These are phyloP conservation scores for Sporormia fimetaria DNA, from an alignment of 495 filamentous ascomycete species.

Conservation along the genomic window DNA sequence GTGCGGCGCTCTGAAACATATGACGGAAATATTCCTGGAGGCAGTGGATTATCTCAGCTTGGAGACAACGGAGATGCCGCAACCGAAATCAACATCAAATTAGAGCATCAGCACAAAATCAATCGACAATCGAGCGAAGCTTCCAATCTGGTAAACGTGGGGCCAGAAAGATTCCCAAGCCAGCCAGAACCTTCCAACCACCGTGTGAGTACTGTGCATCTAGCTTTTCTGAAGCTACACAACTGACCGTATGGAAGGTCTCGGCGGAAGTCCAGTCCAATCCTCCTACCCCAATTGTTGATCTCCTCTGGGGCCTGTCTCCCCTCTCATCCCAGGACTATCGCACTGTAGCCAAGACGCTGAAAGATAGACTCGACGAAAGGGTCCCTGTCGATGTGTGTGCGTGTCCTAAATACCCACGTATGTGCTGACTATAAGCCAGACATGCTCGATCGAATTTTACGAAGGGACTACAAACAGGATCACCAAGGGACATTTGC, in stretches of 20 bases:
- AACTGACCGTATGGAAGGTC: no score
- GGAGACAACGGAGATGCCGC: no score
- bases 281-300: slow-evolving; percentile 4
- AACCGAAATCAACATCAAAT: no score
- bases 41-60: no score
- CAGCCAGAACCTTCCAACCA: not conserved
- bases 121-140: not conserved
- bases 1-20: not conserved
- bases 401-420: not conserved
- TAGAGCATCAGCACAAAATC: not conserved
- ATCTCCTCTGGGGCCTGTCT: slow-evolving; percentile 7
- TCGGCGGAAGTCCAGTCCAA: no score
- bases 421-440: not conserved
- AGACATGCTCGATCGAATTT: not conserved
- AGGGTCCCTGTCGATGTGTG: not conserved
- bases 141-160: not conserved
- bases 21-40: no score
- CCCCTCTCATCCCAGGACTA: not conserved
- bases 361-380: not conserved
- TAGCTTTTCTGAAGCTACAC: not conserved
- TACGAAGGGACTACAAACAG: not conserved
- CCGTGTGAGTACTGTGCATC: no score
- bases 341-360: not conserved
- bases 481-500: not conserved
- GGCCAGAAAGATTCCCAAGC: not conserved